Evolutionary conservation across 345 rosid genomes (phyloP).

Genomic region (Leavenworthia alabamica): DNA sequence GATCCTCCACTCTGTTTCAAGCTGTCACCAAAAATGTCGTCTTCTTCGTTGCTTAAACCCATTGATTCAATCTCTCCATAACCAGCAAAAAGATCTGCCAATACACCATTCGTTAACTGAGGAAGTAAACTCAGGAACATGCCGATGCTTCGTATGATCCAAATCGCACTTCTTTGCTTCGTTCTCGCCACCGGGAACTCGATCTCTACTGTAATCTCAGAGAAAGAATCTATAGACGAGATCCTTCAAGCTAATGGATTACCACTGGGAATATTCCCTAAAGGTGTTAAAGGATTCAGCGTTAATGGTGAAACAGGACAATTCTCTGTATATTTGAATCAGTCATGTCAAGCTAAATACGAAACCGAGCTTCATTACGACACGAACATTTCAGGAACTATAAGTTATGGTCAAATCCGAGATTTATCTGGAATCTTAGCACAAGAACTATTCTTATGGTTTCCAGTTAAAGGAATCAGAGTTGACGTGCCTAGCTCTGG

Average conservation of each 20-base stretch:
- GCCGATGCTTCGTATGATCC: slow-evolving; percentile 20
- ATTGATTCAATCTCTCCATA: background rate
- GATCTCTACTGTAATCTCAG: slow-evolving; percentile 6
- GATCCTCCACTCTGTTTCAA: slow-evolving; percentile 47
- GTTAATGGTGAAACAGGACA: slow-evolving; percentile 43
- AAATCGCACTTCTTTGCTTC: slow-evolving; percentile 24
- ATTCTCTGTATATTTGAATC: slow-evolving; percentile 65
- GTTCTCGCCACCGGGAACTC: slow-evolving; percentile 14
- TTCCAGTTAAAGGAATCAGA: slow-evolving; percentile 70
- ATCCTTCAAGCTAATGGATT: slow-evolving; percentile 52
- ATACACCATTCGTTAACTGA: background rate
- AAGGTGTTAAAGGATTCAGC: slow-evolving; percentile 52
- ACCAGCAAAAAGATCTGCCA: too few relatives aligned
- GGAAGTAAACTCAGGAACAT: background rate
- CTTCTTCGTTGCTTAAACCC: slow-evolving; percentile 37
- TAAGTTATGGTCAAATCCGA: slow-evolving; percentile 61
- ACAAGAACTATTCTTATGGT: slow-evolving; percentile 83
- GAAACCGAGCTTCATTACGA: slow-evolving; percentile 82
- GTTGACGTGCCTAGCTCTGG: slow-evolving; percentile 88
- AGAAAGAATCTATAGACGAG: slow-evolving; percentile 48
- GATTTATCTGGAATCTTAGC: slow-evolving; percentile 65
- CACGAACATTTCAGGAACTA: slow-evolving; percentile 51
- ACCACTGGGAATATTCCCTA: slow-evolving; percentile 76
- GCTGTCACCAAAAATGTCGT: slow-evolving; percentile 46
- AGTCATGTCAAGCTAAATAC: slow-evolving; percentile 78